Evolutionary conservation across 768 basidiomycete species (phyloP).

Genomic region (Rhodotorula paludigena): DNA sequence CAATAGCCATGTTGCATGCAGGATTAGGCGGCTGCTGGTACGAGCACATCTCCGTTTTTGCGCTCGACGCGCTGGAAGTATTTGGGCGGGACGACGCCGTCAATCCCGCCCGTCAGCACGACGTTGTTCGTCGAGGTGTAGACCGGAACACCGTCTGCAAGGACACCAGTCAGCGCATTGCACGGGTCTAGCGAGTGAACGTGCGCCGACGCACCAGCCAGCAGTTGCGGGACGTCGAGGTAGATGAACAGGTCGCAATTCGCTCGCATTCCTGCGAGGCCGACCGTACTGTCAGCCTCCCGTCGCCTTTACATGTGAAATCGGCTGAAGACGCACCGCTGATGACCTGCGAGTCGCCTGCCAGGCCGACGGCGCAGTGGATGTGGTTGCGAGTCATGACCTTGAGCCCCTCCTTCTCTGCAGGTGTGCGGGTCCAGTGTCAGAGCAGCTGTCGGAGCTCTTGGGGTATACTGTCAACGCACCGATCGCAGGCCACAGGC

Average conservation of each 20-base stretch:
- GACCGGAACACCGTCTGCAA: conserved; percentile 51
- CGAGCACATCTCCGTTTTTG: conserved; percentile 20
- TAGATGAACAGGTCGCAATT: conserved; percentile 75
- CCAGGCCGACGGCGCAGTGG: conserved; percentile 77
- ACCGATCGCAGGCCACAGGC: conserved; percentile 72
- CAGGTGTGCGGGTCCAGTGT: neutral
- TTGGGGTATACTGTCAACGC: conserved; percentile 19
- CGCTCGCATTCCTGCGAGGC: conserved; percentile 66
- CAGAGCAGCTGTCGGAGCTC: too few species aligned
- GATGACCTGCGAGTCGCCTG: conserved; percentile 58
- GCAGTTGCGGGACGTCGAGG: conserved; percentile 60
- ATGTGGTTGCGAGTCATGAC: conserved; percentile 83
- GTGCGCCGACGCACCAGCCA: conserved; percentile 22
- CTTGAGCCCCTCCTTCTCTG: conserved; percentile 43
- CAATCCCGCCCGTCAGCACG: conserved; percentile 68
- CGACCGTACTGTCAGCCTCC: neutral
- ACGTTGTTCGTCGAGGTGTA: conserved; percentile 82
- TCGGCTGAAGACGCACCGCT: conserved; percentile 59
- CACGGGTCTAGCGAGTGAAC: conserved; percentile 39
- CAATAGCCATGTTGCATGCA: too few species aligned
- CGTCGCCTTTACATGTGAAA: too few species aligned
- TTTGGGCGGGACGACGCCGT: conserved; percentile 61
- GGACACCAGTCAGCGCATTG: neutral
- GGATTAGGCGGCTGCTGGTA: neutral
- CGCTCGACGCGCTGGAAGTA: conserved; percentile 68